A percentile compares a stretch with the other conserved stretches of the same genome.
Conservation (phyloP, 2,329 filamentous ascomycete species). For the Parastagonospora nodorum region DNA sequence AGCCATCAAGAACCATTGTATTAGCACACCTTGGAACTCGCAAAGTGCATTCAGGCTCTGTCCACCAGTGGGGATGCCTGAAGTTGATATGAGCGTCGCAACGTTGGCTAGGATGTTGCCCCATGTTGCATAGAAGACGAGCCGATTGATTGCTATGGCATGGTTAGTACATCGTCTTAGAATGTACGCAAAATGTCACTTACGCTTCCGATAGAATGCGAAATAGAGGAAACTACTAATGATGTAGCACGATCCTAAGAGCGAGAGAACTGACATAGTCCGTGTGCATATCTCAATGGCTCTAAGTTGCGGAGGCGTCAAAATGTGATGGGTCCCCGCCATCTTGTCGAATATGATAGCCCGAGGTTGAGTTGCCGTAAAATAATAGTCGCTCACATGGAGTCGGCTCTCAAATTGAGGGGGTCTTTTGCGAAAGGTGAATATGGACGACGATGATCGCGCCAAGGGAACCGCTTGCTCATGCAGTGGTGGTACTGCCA, state of each 20-base stretch:
- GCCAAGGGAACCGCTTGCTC: too few species aligned
- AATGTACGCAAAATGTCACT: not conserved
- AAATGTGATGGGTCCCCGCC: not conserved
- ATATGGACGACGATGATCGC: too few species aligned
- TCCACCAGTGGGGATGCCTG: constrained; percentile 53
- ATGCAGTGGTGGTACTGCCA: too few species aligned
- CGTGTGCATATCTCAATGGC: constrained; percentile 69
- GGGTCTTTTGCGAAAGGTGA: too few species aligned
- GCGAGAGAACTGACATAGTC: constrained; percentile 70
- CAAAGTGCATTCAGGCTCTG: constrained; percentile 62
- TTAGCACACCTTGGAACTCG: constrained; percentile 76
- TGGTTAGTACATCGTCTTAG: not conserved
- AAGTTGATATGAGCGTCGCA: constrained; percentile 73
- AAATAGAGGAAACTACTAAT: constrained; percentile 72
- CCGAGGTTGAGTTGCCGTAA: too few species aligned
- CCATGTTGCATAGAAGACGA: constrained; percentile 82
- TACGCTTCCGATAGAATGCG: constrained; percentile 71
- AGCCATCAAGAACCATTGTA: constrained; percentile 69
- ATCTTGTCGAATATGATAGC: not conserved
- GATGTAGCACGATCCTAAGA: constrained; percentile 73
- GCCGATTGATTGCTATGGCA: constrained; percentile 69
- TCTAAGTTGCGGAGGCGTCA: constrained; percentile 17
- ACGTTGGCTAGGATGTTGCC: constrained; percentile 81
- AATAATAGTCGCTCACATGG: too few species aligned
- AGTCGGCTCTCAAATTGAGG: too few species aligned